Base-by-base conservation (phyloP, 768 basidiomycete genomes). In the Exsudoporus frostii region DNA sequence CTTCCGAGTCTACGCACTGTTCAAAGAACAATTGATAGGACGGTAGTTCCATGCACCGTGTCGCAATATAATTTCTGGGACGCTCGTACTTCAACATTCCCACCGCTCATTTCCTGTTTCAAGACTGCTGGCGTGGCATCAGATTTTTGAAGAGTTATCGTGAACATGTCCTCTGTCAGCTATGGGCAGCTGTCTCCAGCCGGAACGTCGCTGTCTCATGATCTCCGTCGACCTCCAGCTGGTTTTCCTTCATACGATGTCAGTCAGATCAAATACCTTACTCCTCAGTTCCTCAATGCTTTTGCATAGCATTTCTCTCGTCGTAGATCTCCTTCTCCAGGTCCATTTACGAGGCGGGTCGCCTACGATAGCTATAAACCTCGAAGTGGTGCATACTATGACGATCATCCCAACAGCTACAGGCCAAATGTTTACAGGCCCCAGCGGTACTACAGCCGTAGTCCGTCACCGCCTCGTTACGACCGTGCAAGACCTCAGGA, bases 311-410 rank as follows among this genome's bases (percentile, higher is more conserved):
- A 56, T 47, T 57, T 59, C 39, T 24, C 58, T 50, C 77, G 75
- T 58, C 77, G 77, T 50, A 75, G 74, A 57, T 75, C 78, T 39
- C 77, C 79, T 40, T 80, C 85, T 45, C 78, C 82, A 45, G 71
- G 72, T 36, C 61, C 78, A 32, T 68, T 78, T 54, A 71, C 79
- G 37, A 72, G 76, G 61, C 62, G 64, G 51, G 73, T 68, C 52
- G 61, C 76, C 25, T 81, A 81, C 58, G 80, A 85, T 60, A 76
- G 76, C 45, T 84, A 83, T 64, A 71, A 73, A 29, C 76, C 79
- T 27, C 65, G 74, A 52, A 72, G 72, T 24, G 60, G 71, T 36
- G 55, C 64, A 17, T 59, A 69, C 42, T 74, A 76, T 59, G 76
- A 76, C 50, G 76, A 74, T 33, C 66, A 71, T 60, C 56, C 71